Evolutionary conservation across 257 asterid genomes (phyloP).

Genomic region (Plectranthus barbatus): DNA sequence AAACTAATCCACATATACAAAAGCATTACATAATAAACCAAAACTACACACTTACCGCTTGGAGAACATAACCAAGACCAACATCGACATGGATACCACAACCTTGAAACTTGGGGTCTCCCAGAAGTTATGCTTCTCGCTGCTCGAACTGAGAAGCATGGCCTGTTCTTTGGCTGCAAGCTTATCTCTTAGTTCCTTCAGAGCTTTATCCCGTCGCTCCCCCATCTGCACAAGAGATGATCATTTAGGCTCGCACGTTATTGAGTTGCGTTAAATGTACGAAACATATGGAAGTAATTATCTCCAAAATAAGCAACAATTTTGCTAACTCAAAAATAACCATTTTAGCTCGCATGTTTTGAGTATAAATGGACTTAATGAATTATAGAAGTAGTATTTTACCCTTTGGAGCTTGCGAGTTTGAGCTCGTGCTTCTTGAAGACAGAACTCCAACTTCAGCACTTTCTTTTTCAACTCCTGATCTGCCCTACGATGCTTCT

Average conservation of each 20-base stretch:
- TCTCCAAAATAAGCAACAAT: too few relatives aligned
- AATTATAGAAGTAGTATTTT: slow-evolving; percentile 16
- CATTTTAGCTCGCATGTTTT: neutral
- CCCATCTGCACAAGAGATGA: slow-evolving; percentile 53
- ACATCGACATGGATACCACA: slow-evolving; percentile 78
- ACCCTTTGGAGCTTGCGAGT: slow-evolving; percentile 93
- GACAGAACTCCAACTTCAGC: slow-evolving; percentile 77
- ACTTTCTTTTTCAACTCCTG: slow-evolving; percentile 86
- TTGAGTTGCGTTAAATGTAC: too few relatives aligned
- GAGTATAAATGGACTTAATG: neutral
- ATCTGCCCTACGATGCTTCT: slow-evolving; percentile 85
- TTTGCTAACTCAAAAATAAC: neutral
- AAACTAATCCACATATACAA: slow-evolving; percentile 27
- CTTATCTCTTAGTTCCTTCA: slow-evolving; percentile 77
- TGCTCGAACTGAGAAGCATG: slow-evolving; percentile 5
- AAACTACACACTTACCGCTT: slow-evolving; percentile 44
- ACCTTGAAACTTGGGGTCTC: slow-evolving; percentile 76
- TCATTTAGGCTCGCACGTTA: neutral
- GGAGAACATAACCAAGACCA: slow-evolving; percentile 58
- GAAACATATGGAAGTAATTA: too few relatives aligned
- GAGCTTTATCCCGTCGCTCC: slow-evolving; percentile 67
- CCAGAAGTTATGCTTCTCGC: slow-evolving; percentile 64
- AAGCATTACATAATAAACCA: neutral
- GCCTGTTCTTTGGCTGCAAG: slow-evolving; percentile 43
- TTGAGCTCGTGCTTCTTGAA: slow-evolving; percentile 86